phyloP scores from a whole-genome alignment of 768 basidiomycete genomes.

The Mycena filopes region DNA sequence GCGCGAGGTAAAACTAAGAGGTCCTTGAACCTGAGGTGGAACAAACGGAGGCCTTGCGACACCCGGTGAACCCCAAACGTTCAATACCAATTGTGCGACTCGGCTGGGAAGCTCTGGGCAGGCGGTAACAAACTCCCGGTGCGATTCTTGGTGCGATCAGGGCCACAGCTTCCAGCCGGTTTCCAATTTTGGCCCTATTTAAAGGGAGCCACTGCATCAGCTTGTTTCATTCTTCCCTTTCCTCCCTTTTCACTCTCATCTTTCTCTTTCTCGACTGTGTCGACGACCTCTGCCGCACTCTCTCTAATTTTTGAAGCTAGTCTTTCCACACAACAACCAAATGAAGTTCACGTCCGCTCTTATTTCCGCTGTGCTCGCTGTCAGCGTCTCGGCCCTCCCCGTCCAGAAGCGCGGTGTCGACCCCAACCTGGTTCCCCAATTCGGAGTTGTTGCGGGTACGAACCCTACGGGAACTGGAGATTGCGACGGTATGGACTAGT shows the following conservation, averaged over 20 bases:
- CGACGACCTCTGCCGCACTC: conserved; percentile 12
- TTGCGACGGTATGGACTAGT: too few relatives aligned
- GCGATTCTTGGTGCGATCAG: neutral
- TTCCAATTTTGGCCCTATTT: neutral
- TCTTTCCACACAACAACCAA: conserved; percentile 8
- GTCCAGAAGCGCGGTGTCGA: conserved; percentile 53
- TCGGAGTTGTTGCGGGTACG: conserved; percentile 64
- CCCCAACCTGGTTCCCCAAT: conserved; percentile 63
- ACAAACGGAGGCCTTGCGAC: too few relatives aligned
- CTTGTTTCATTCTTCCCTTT: conserved; percentile 6
- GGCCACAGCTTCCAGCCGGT: neutral
- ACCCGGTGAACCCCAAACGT: too few relatives aligned
- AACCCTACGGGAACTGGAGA: conserved; percentile 80
- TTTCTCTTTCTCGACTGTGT: conserved; percentile 12
- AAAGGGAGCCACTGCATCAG: neutral
- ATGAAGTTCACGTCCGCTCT: conserved; percentile 50
- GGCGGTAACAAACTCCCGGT: too few relatives aligned
- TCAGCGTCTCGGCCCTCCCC: conserved; percentile 53
- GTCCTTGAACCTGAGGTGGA: too few relatives aligned
- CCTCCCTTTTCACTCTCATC: neutral
- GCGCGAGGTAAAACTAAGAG: too few relatives aligned
- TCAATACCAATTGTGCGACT: too few relatives aligned
- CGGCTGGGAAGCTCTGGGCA: too few relatives aligned
- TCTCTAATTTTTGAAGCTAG: conserved; percentile 21
- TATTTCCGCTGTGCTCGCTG: conserved; percentile 44